Conservation (phyloP, 2,329 filamentous ascomycete genomes). For the Nemania sp. region DNA sequence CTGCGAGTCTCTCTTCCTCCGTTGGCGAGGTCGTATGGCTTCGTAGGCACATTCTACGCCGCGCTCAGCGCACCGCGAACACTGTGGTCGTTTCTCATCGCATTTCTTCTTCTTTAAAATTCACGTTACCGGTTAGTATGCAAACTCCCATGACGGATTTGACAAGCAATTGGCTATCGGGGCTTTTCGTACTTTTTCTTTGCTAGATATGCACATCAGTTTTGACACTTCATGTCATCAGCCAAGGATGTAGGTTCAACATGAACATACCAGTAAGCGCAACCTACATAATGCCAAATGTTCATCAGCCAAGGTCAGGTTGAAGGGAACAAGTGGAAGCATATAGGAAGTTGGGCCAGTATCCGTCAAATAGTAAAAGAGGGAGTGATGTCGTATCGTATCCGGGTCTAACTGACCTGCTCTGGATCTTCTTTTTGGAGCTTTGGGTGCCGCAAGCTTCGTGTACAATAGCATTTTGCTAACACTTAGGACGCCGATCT, state of each 20-base stretch:
- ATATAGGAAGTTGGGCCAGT: no score
- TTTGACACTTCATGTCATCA: conserved; percentile 17
- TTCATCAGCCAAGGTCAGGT: conserved; percentile 33
- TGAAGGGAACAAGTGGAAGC: background rate
- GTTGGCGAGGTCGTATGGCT: conserved; percentile 48
- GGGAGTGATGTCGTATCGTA: no score
- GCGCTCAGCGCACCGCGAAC: conserved; percentile 54
- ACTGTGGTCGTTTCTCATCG: conserved; percentile 55
- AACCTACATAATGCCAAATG: conserved; percentile 44
- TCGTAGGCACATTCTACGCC: conserved; percentile 55
- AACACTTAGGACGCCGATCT: conserved; percentile 20
- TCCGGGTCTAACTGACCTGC: conserved; percentile 50
- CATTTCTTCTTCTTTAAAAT: conserved; percentile 59
- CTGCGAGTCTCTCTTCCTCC: conserved; percentile 43
- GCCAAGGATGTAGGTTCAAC: no score
- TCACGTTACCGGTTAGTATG: conserved; percentile 7
- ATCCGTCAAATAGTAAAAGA: no score
- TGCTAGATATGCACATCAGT: conserved; percentile 43
- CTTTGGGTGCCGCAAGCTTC: conserved; percentile 59
- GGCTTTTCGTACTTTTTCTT: conserved; percentile 54
- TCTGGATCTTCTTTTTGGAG: conserved; percentile 62
- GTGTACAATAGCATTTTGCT: conserved; percentile 60
- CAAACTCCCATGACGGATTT: background rate
- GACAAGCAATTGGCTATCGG: conserved; percentile 1
- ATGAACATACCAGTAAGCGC: conserved; percentile 56